Conservation (phyloP, 2,329 filamentous ascomycete species). For the Claviceps maximensis region DNA sequence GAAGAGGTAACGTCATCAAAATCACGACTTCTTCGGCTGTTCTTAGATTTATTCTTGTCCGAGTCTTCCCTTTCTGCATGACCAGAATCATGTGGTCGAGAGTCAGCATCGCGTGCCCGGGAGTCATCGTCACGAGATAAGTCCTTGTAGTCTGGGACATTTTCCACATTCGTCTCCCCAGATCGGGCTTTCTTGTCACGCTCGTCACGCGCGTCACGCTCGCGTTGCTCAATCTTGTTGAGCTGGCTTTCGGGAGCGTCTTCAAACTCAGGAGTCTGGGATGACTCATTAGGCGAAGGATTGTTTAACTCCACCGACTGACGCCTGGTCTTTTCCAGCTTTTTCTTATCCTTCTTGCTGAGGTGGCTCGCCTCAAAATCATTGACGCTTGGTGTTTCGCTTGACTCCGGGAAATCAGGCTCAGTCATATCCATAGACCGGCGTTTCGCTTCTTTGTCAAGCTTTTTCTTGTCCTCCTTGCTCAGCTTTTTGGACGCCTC, state of each 20-base stretch:
- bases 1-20: conserved; percentile 14
- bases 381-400: conserved; percentile 8
- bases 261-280: conserved; percentile 10
- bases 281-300: conserved; percentile 1
- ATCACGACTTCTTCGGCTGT: conserved; percentile 18
- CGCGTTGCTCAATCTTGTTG: conserved; percentile 24
- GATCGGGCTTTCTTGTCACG: conserved; percentile 24
- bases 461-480: conserved; percentile 37
- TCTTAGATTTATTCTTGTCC: conserved; percentile 14
- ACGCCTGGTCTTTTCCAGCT: conserved; percentile 24
- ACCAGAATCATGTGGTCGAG: conserved; percentile 11
- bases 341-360: conserved; percentile 37
- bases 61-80: conserved; percentile 15
- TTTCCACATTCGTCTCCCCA: conserved; percentile 12
- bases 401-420: not conserved
- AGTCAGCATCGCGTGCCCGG: conserved; percentile 10
- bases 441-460: conserved; percentile 25
- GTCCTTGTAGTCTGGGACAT: conserved; percentile 14
- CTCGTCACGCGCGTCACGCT: conserved; percentile 35
- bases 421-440: conserved; percentile 17
- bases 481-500: conserved; percentile 21
- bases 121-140: conserved; percentile 8
- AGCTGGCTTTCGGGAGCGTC: conserved; percentile 14
- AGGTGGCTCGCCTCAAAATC: conserved; percentile 16
- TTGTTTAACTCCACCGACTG: conserved; percentile 6